These are phyloP conservation scores for Acaromyces ingoldii DNA, from an alignment of 1,284 basidiomycete species.

Conservation along the genomic window DNA sequence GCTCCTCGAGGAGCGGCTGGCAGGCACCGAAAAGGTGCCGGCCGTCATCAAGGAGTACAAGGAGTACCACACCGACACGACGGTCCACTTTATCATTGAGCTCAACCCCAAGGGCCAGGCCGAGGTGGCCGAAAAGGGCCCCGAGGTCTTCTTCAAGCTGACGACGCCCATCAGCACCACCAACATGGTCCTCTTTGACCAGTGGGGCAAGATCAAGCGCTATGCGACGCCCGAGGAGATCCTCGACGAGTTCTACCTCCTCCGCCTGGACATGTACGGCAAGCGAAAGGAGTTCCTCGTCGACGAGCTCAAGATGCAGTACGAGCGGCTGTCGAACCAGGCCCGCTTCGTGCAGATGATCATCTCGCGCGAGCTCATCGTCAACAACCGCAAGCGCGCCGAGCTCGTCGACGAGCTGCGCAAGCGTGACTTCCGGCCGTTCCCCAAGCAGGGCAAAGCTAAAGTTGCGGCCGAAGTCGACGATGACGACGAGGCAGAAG, in stretches of 20 bases:
- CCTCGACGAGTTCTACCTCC: slow-evolving; percentile 85
- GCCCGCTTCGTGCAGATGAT: slow-evolving; percentile 98
- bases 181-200: slow-evolving; percentile 99
- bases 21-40: slow-evolving; percentile 62
- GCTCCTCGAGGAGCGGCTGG: slow-evolving; percentile 69
- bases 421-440: slow-evolving; percentile 73
- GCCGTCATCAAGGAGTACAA: slow-evolving; percentile 56
- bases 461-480: slow-evolving; percentile 66
- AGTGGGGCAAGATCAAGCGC: slow-evolving; percentile 92
- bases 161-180: slow-evolving; percentile 74
- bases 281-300: slow-evolving; percentile 80
- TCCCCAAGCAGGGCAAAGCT: slow-evolving; percentile 69
- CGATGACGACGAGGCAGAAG: slow-evolving; percentile 62
- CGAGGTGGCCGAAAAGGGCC: slow-evolving; percentile 81
- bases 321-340: slow-evolving; percentile 87
- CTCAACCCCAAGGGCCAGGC: slow-evolving; percentile 76
- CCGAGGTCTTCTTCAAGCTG: slow-evolving; percentile 88
- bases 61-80: slow-evolving; percentile 69
- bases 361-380: slow-evolving; percentile 76
- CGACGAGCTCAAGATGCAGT: slow-evolving; percentile 72
- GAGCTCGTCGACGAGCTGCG: slow-evolving; percentile 82
- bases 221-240: slow-evolving; percentile 87
- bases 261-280: slow-evolving; percentile 75
- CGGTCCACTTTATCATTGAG: slow-evolving; percentile 82
- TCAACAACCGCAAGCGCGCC: slow-evolving; percentile 84